Base-by-base conservation (phyloP, 495 filamentous ascomycete genomes). In the Penicillium bovifimosum region DNA sequence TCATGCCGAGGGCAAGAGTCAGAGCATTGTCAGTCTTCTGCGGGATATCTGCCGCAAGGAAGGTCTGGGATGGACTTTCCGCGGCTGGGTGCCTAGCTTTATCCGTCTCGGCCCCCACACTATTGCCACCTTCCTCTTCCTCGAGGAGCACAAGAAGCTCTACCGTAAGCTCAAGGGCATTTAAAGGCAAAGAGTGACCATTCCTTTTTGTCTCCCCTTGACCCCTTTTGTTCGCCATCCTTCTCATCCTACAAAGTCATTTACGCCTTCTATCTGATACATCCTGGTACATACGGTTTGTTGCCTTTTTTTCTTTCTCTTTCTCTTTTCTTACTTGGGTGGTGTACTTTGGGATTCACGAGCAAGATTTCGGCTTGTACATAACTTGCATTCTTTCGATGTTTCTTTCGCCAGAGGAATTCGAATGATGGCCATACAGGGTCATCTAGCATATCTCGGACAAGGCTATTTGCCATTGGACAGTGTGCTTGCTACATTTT, bases 71-170 rank as follows among this genome's bases (percentile, higher is more conserved):
- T 98, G 93, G 93, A 88, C 91, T 80, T 97, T 96, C 70, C 85
- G 86, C 63, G 93, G 93, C n/a, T 98, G 93, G 93, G 86, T 96
- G 39, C 93, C 93, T 9, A 93, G 89, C 61, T 98, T 98, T 66
- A 83, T 96, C 50, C 79, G 93, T n/a, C 63, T 98, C 50, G 95
- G 86, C 20, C 86, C 86, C 36, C 93, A 98, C 76, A 98, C 93
- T 3, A 90, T 97, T 62, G 85, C 87, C 52, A 97, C 95, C 9
- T 96, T 98, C 59, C 64, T 98, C 54, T 96, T 96, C 70, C 74
- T 98, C 62, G 93, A 98, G 67, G 86, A 95, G 52, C 78, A 80
- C 56, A 80, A 80, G 67, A 77, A 77, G 62, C 59, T 80, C 11
- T 80, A 78, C 59, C 68, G 78, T 8, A 62, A 64, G 45, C 35